phyloP scores from a whole-genome alignment of 1,139 yeast genomes.

The Magnusiomyces clavatus region DNA sequence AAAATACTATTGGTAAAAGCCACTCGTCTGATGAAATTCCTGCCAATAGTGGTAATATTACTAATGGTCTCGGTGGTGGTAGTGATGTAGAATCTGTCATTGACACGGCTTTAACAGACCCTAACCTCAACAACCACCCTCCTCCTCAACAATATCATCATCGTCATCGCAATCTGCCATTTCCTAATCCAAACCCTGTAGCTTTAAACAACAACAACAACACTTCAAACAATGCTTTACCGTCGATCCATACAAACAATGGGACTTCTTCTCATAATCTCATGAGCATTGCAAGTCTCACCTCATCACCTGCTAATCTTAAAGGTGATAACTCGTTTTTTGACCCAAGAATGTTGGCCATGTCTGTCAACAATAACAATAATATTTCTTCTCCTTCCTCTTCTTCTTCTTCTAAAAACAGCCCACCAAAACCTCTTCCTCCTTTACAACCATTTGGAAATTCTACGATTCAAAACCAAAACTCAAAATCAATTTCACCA shows the following conservation, averaged over 20 bases:
- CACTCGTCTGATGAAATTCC: too few species aligned
- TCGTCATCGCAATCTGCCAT: neutral
- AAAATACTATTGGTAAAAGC: too few species aligned
- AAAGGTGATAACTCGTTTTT: neutral
- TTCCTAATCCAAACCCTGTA: neutral
- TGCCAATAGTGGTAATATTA: too few species aligned
- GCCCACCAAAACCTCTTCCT: neutral
- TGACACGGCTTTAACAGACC: too few species aligned
- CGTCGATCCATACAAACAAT: neutral
- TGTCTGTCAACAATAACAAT: neutral
- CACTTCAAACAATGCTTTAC: neutral
- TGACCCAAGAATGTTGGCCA: too few species aligned
- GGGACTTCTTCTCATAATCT: neutral
- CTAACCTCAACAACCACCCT: too few species aligned
- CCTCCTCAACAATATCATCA: too few species aligned
- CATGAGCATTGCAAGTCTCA: conserved; percentile 2
- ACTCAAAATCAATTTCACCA: neutral
- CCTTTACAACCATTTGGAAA: neutral
- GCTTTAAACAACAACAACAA: neutral
- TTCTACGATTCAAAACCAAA: neutral
- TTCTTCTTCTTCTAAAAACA: neutral
- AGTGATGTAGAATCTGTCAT: too few species aligned
- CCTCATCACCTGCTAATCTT: neutral
- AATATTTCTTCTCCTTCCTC: neutral
- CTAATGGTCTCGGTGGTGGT: too few species aligned